Evolutionary conservation across 1,284 basidiomycete genomes (phyloP).

Genomic region (Ustanciosporium gigantosporum): DNA sequence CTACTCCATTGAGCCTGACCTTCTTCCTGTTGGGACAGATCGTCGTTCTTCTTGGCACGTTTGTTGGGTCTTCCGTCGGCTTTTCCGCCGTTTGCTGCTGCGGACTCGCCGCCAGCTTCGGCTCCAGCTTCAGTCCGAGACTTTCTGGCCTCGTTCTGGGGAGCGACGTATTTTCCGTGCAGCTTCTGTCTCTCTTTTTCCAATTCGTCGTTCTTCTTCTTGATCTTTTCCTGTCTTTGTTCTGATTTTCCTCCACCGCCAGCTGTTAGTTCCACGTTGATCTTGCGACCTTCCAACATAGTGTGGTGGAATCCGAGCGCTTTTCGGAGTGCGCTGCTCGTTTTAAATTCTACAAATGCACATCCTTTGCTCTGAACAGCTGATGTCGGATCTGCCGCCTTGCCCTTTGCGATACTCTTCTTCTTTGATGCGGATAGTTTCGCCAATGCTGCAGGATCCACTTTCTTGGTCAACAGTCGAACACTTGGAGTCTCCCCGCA

Average conservation of each 20-base stretch:
- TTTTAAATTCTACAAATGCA: constrained; percentile 57
- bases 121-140: no score
- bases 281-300: constrained; percentile 52
- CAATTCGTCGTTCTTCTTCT: constrained; percentile 51
- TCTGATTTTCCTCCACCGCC: constrained; percentile 57
- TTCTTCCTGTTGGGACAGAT: background rate
- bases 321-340: constrained; percentile 42
- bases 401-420: constrained; percentile 59
- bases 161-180: constrained; percentile 55
- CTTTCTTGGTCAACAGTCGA: constrained; percentile 54
- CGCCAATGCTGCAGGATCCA: constrained; percentile 35
- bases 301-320: constrained; percentile 59
- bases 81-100: background rate
- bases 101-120: no score
- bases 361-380: constrained; percentile 53
- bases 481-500: constrained; percentile 57
- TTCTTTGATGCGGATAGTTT: constrained; percentile 52
- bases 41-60: background rate
- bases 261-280: constrained; percentile 60
- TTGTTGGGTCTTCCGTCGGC: background rate
- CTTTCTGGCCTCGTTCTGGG: constrained; percentile 48
- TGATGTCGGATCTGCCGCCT: constrained; percentile 49
- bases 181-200: constrained; percentile 55
- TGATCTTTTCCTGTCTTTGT: constrained; percentile 53
- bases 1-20: constrained; percentile 21